Base-by-base conservation (phyloP, 352 stramenopile species). In the Pilasporangium apinafurcum region DNA sequence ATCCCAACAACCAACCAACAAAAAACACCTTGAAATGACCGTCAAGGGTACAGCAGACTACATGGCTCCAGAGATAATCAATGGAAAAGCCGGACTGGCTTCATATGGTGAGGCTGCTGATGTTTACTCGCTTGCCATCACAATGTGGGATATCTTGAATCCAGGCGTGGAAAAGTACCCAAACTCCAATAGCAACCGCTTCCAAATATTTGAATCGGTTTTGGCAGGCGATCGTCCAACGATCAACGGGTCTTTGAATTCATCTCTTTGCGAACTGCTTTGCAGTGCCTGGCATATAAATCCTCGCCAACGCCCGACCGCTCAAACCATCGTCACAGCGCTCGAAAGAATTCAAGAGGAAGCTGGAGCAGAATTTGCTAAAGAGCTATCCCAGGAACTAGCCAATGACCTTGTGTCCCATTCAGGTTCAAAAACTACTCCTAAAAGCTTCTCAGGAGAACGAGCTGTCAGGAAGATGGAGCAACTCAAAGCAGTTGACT, bases 1-100 rank as follows among this genome's bases (percentile, higher is more conserved):
- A 12, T 34, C 29, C 1, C 29, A 16, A 37, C 8, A 7, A 16
- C 6, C 32, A 37, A n/a, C 18, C 9, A 32, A 34, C 12, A 25
- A 33, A 1, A n/a, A 36, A 57, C n/a, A 33, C 34, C 16, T 49
- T 45, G 16, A 36, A 36, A 86, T 91, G 79, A 88, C 79, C 14
- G 71, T 91, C n/a, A 60, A 63, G 12, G 73, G 79, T n/a, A 88
- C 71, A 5, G 68, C 64, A 17, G 79, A 92, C 37, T 92, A 89
- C 56, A 92, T 92, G 79, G 76, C 79, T 3, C 79, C 76, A 10
- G 79, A 92, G 55, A 24, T 92, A 21, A 92, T 92, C 26, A 56
- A 82, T 7, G 71, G 79, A 48, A 86, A 81, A 33, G 71, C 69
- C 6, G 74, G 76, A n/a, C 68, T 57, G 5, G 73, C 79, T 9